These are phyloP conservation scores for Lachancea meyersii DNA, from an alignment of 805 yeast species.

Conservation along the genomic window DNA sequence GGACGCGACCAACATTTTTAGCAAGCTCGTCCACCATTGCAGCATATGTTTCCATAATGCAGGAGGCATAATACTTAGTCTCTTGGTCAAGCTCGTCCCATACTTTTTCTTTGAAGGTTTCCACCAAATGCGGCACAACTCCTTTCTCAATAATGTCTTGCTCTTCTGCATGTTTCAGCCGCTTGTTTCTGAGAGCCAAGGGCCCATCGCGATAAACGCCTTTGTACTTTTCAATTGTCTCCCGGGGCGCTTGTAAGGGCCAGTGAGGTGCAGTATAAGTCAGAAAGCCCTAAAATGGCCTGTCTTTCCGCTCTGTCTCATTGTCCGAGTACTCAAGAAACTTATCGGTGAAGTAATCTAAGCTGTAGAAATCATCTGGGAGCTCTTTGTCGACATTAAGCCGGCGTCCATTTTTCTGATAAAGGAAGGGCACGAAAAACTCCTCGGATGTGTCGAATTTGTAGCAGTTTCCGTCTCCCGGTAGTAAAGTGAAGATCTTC, in stretches of 20 bases:
- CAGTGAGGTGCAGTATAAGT: slow-evolving; percentile 64
- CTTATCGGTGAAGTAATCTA: slow-evolving; percentile 41
- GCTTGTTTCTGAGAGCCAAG: slow-evolving; percentile 34
- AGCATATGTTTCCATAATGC: slow-evolving; percentile 54
- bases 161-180: slow-evolving; percentile 38
- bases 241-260: slow-evolving; percentile 57
- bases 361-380: slow-evolving; percentile 45
- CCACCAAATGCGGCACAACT: slow-evolving; percentile 40
- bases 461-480: slow-evolving; percentile 55
- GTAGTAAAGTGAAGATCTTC: slow-evolving; percentile 43
- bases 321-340: slow-evolving; percentile 35
- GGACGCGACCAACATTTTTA: slow-evolving; percentile 43
- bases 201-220: slow-evolving; percentile 48
- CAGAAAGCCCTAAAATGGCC: slow-evolving; percentile 49
- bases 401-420: slow-evolving; percentile 35
- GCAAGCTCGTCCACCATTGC: slow-evolving; percentile 58
- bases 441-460: slow-evolving; percentile 38
- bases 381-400: slow-evolving; percentile 35
- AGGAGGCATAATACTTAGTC: slow-evolving; percentile 35
- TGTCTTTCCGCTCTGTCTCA: slow-evolving; percentile 30
- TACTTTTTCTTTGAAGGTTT: slow-evolving; percentile 34
- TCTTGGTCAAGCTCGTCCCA: slow-evolving; percentile 40
- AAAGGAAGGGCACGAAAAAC: slow-evolving; percentile 37
- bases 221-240: slow-evolving; percentile 41
- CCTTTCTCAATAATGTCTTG: slow-evolving; percentile 44